Evolutionary conservation across 2,329 filamentous ascomycete species (phyloP).

Genomic region (Aphanocladium album): DNA sequence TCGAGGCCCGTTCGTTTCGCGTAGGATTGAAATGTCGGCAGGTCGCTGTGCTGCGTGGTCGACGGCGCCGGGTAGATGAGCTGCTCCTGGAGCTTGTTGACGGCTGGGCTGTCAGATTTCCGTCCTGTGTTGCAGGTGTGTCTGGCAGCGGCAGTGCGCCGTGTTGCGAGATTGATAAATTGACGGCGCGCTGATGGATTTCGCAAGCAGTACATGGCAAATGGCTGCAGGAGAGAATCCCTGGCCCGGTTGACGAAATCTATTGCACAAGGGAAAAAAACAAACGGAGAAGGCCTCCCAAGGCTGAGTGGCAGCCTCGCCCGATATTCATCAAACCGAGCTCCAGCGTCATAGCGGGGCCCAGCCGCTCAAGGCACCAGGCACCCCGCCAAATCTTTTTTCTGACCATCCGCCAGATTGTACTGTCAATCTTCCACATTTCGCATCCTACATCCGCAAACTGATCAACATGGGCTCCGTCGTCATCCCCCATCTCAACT

Average conservation of each 20-base stretch:
- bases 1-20: slow-evolving; percentile 53
- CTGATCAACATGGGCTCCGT: slow-evolving; percentile 63
- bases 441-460: background rate
- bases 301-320: background rate
- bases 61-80: slow-evolving; percentile 41
- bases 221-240: too few relatives aligned
- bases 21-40: slow-evolving; percentile 61
- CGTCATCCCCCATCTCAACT: slow-evolving; percentile 82
- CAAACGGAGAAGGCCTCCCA: background rate
- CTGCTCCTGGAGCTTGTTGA: background rate
- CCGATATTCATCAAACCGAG: slow-evolving; percentile 11
- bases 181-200: background rate
- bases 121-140: background rate
- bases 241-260: too few relatives aligned
- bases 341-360: slow-evolving; percentile 9
- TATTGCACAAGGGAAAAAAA: too few relatives aligned
- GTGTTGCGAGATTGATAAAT: background rate
- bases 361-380: background rate
- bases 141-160: background rate
- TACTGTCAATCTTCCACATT: background rate
- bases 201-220: slow-evolving; percentile 1
- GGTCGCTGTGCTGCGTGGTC: slow-evolving; percentile 53
- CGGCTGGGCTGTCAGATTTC: background rate
- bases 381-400: slow-evolving; percentile 6
- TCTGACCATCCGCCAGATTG: background rate